These are phyloP conservation scores for Botrytis tulipae DNA, from an alignment of 2,329 filamentous ascomycete genomes.

Conservation along the genomic window DNA sequence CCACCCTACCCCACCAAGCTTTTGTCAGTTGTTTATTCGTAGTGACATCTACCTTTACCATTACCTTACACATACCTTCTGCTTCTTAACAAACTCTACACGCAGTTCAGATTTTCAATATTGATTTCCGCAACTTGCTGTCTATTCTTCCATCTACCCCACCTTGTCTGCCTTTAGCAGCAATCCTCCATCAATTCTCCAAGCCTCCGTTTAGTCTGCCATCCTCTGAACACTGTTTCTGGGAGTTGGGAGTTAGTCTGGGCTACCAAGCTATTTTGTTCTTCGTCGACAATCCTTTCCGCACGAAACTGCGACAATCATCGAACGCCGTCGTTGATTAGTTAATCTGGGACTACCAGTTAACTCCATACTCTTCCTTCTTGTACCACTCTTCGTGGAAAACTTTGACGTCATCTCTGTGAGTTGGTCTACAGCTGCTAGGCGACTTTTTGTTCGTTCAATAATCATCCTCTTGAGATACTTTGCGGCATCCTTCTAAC, in stretches of 20 bases:
- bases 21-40: neutral
- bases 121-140: neutral
- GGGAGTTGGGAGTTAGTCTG: neutral
- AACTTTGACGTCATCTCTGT: neutral
- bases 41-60: neutral
- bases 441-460: neutral
- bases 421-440: neutral
- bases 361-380: neutral
- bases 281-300: neutral
- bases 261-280: neutral
- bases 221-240: neutral
- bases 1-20: neutral
- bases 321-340: neutral
- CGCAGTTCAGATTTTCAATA: neutral
- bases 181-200: neutral
- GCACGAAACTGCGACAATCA: neutral
- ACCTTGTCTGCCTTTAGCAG: neutral
- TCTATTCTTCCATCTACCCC: neutral
- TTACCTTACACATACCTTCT: neutral
- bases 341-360: neutral
- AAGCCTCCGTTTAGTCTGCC: neutral
- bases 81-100: neutral
- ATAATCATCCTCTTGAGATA: neutral
- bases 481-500: neutral
- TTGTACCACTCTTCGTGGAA: neutral